phyloP scores from a whole-genome alignment of 2,329 filamentous ascomycete genomes.

The Penicillium italicum region DNA sequence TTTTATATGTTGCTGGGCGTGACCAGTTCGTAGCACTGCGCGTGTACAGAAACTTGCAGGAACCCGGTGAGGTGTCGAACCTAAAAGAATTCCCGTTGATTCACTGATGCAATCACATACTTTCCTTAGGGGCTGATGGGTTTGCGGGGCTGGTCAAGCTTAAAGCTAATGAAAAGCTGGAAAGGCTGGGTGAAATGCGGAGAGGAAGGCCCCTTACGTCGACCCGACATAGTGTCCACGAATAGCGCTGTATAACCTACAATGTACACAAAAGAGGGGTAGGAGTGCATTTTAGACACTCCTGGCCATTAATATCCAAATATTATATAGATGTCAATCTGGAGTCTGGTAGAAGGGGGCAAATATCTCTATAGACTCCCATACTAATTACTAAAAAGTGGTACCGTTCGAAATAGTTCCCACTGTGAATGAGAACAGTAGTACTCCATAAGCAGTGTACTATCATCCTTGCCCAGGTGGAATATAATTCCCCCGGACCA shows the following conservation, averaged over 20 bases:
- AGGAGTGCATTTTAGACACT: background rate
- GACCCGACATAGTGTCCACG: background rate
- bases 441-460: background rate
- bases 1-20: conserved; percentile 14
- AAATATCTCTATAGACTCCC: background rate
- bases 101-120: conserved; percentile 12
- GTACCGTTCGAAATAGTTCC: background rate
- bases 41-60: background rate
- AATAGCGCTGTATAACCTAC: background rate
- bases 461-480: background rate
- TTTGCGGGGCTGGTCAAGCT: conserved; percentile 14
- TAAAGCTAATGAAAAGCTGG: background rate
- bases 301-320: background rate
- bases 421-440: background rate
- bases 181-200: conserved; percentile 3
- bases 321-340: background rate
- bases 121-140: conserved; percentile 6
- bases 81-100: conserved; percentile 18
- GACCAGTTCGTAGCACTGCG: background rate
- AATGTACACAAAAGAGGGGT: background rate
- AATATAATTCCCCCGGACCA: background rate
- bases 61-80: background rate
- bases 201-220: conserved; percentile 3
- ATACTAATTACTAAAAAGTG: background rate
- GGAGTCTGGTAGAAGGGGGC: background rate